phyloP scores from a whole-genome alignment of 495 filamentous ascomycete genomes.

The Sporormia fimetaria region DNA sequence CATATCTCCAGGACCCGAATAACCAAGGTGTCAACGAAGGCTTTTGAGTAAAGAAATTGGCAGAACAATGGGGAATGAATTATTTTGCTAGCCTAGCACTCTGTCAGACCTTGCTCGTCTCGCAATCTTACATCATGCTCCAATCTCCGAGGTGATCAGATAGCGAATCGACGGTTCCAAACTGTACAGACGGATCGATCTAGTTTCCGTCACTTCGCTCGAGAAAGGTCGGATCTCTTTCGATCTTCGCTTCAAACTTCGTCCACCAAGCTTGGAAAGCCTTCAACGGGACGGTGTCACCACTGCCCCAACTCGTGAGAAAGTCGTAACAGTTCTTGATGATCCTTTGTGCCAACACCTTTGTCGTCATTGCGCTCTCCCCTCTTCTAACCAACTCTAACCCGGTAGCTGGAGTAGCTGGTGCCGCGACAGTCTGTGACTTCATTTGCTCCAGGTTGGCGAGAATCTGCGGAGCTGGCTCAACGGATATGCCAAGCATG shows the following conservation, averaged over 20 bases:
- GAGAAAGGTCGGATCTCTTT: conserved; percentile 78
- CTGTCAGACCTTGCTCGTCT: no score
- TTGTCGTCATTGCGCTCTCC: conserved; percentile 42
- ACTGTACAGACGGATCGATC: no score
- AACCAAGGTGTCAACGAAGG: conserved; percentile 36
- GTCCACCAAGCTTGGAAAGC: conserved; percentile 95
- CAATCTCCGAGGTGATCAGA: no score
- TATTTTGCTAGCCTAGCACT: no score
- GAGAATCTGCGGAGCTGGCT: conserved; percentile 59
- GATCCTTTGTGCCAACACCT: conserved; percentile 78
- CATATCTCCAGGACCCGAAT: conserved; percentile 23
- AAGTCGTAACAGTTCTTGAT: conserved; percentile 98
- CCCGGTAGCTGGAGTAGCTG: conserved; percentile 23
- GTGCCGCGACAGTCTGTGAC: conserved; percentile 30
- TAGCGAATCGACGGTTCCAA: no score
- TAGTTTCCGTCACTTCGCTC: conserved; percentile 66
- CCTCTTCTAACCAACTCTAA: conserved; percentile 17
- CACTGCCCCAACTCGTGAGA: conserved; percentile 69
- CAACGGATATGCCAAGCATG: conserved; percentile 73
- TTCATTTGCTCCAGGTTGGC: conserved; percentile 52
- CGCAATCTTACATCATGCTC: no score
- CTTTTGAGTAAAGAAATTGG: conserved; percentile 26
- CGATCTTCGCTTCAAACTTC: conserved; percentile 85
- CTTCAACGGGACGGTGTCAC: conserved; percentile 79
- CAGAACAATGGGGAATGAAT: conserved; percentile 1